Evolutionary conservation across 192 early-diverging fungal species (phyloP).

Genomic region (Entomortierella beljakovae): DNA sequence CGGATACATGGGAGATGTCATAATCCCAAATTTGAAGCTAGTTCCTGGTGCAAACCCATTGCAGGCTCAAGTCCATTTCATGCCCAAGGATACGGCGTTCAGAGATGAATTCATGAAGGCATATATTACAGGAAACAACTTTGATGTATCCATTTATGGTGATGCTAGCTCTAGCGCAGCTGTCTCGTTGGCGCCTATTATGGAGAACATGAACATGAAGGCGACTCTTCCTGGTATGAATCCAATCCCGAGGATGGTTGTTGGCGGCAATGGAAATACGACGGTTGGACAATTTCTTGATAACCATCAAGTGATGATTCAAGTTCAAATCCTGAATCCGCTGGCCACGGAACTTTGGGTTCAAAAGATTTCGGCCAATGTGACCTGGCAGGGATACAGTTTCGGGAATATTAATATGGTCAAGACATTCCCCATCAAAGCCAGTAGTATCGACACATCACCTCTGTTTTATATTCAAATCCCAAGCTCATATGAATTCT

Average conservation of each 20-base stretch:
- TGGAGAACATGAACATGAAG: constrained; percentile 29
- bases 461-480: constrained; percentile 30
- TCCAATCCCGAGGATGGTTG: constrained; percentile 16
- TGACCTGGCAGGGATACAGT: constrained; percentile 18
- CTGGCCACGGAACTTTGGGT: constrained; percentile 36
- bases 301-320: constrained; percentile 30
- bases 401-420: constrained; percentile 25
- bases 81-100: constrained; percentile 22
- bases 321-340: constrained; percentile 39
- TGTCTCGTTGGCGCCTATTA: constrained; percentile 14
- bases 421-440: constrained; percentile 20
- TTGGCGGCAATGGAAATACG: constrained; percentile 28
- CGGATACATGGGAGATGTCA: constrained; percentile 30
- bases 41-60: constrained; percentile 26
- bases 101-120: constrained; percentile 24
- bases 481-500: constrained; percentile 30
- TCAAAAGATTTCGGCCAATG: constrained; percentile 7
- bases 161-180: constrained; percentile 19
- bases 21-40: constrained; percentile 18
- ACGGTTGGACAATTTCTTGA: constrained; percentile 29
- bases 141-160: constrained; percentile 29
- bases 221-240: constrained; percentile 33
- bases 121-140: constrained; percentile 31
- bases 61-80: constrained; percentile 10
- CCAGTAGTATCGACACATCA: constrained; percentile 18